A percentile compares a stretch with the other conserved stretches of the same genome.
Evolutionary conservation across 108 stramenopile genomes (phyloP).

Genomic region (Discostella stelligeroides): DNA sequence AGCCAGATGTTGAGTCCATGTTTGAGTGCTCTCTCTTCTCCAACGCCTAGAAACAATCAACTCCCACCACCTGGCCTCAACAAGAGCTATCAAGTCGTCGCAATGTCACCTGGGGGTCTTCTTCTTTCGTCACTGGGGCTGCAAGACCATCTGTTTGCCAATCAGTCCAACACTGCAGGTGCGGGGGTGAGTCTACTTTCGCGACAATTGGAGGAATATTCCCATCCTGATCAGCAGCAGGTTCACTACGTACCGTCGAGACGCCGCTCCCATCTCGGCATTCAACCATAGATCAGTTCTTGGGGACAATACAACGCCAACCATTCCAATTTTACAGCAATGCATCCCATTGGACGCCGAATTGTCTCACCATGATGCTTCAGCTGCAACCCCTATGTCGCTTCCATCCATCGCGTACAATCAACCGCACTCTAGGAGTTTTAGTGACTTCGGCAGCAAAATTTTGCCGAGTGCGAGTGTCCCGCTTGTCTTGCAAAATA

Average conservation of each 20-base stretch:
- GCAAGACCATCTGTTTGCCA: slow-evolving; percentile 24
- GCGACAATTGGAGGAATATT: slow-evolving; percentile 34
- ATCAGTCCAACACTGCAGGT: slow-evolving; percentile 11
- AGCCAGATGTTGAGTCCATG: slow-evolving; percentile 26
- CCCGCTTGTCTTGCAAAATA: not conserved
- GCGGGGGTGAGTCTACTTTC: slow-evolving; percentile 30
- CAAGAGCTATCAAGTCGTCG: not conserved
- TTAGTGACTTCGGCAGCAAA: slow-evolving; percentile 6
- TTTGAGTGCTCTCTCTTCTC: slow-evolving; percentile 28
- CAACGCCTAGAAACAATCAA: slow-evolving; percentile 15
- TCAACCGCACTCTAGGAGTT: not conserved
- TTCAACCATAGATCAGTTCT: slow-evolving; percentile 2
- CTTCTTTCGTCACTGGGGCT: slow-evolving; percentile 14
- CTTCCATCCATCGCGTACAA: slow-evolving; percentile 1
- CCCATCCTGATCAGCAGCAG: slow-evolving; percentile 18
- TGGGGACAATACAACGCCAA: not conserved
- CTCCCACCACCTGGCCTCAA: not conserved
- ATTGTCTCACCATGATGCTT: not conserved
- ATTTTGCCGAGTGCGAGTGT: slow-evolving; percentile 7
- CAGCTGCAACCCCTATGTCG: not conserved
- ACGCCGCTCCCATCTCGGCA: not conserved
- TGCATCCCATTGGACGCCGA: not conserved
- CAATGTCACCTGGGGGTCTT: slow-evolving; percentile 20
- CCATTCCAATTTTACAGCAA: slow-evolving; percentile 8
- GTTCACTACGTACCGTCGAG: not conserved